Conservation (phyloP, 2,329 filamentous ascomycete species). For the Botrytis fragariae region DNA sequence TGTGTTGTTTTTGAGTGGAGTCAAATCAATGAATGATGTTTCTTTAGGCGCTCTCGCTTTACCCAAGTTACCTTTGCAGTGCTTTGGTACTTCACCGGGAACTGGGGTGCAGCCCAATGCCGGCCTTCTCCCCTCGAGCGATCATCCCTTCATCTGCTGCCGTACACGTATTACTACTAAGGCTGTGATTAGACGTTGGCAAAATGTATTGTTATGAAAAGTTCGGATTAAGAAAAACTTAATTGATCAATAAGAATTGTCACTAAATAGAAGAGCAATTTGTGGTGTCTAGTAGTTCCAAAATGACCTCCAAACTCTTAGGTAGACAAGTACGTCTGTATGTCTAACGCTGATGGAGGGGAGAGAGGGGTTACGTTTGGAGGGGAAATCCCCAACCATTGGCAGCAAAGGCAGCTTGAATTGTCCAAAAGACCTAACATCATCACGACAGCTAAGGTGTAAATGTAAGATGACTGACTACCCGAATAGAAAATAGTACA, state of each 20-base stretch:
- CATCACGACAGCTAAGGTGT: neutral
- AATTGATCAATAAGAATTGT: neutral
- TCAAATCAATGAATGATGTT: neutral
- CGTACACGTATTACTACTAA: neutral
- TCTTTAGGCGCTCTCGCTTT: neutral
- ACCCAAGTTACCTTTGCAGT: neutral
- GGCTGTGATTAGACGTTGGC: neutral
- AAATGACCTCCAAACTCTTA: neutral
- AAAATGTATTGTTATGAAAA: neutral
- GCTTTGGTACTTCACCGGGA: conserved; percentile 7
- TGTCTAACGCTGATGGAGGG: neutral
- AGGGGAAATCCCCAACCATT: neutral
- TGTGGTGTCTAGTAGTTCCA: too few species aligned
- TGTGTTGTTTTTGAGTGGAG: conserved; percentile 10
- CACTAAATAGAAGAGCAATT: neutral
- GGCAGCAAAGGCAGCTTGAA: neutral
- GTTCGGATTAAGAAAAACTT: neutral
- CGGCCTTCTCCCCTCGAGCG: neutral
- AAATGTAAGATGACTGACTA: neutral
- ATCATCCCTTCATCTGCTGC: conserved; percentile 24
- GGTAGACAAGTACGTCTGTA: neutral
- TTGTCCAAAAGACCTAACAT: neutral
- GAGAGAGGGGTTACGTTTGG: neutral
- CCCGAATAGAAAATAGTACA: neutral
- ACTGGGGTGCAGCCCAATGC: conserved; percentile 6